Base-by-base conservation (phyloP, 2,329 filamentous ascomycete genomes). In the Penicillium sp. region DNA sequence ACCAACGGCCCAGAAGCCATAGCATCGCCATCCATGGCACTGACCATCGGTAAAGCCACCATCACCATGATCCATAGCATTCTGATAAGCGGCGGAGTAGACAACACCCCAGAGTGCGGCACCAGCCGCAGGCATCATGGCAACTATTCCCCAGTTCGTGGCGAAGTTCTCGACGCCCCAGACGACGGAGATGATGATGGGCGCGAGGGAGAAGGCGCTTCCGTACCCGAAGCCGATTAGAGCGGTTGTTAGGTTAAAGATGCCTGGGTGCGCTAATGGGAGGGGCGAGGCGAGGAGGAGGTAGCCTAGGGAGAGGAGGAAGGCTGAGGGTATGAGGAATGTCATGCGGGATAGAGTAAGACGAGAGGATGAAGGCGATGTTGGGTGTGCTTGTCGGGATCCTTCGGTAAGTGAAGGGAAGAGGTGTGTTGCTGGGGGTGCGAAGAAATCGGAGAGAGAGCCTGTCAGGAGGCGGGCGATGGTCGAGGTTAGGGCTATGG, bases 91-190 rank as follows among this genome's bases (percentile, higher is more conserved):
- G 30, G 57, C 64, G 45, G 89, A 90, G 72, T 97, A 99, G n/a
- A 97, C 78, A 0, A 94, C 73, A 0, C 92, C 91, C 91, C 93
- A 99, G 31, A 96, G 82, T 0, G 91, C 91, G 0, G 93, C 91
- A 0, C 93, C 94, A 0, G 89, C 76, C 0, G 94, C 94, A 3
- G 94, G 94, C 54, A 93, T 87, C 80, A 95, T 94, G 40, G 92
- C 91, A 8, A 97, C 86, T 58, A 97, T 92, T 10, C 94, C 94
- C 86, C 93, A 99, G 67, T 99, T 97, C 0, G 94, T 99, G 55
- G 91, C 94, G 70, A 99, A 97, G 72, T 97, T 99, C 78, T 97
- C 92, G 0, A 96, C 91, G 26, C 94, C 94, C 94, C 94, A 99
- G 43, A 99, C 93, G 10, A 97, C 91, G n/a, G 88, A 91, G 64